Base-by-base conservation (phyloP, 805 yeast genomes). In the Henningerozyma blattae region DNA sequence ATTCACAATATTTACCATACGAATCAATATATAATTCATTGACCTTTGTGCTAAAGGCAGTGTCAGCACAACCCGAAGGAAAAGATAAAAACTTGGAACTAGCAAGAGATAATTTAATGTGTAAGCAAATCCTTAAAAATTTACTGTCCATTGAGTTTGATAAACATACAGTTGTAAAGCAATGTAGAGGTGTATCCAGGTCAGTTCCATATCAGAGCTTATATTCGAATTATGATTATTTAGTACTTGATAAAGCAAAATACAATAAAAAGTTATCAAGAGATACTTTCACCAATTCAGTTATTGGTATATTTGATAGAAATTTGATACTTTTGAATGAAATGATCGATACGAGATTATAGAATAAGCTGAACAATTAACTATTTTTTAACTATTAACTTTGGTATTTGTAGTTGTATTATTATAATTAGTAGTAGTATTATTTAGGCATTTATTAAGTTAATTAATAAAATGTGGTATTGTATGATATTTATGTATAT, bases 91-190 rank as follows among this genome's bases (percentile, higher is more conserved):
- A 32, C 15, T 18, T 25, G 18, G 30, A 32, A 4, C 22, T 39
- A 15, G 37, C 38, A 15, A 34, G 34, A 19, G 56, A 51, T 25
- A 45, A 45, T 24, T 33, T 39, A 13, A 28, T 32, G 7, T 50
- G 54, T 16, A 42, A 43, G 15, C 46, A 44, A 18, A 44, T 56
- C 7, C 18, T 54, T 18, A 52, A 51, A 30, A 56, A 54, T 34
- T 17, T 56, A 9, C 32, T 55, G 15, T 45, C 53, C 4, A 34
- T 49, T 30, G 56, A 53, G 30, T 52, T 37, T 34, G 47, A 51
- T 17, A 52, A 47, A 24, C 30, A 39, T 13, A 36, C 34, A 6
- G 29, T 40, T 26, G 35, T 44, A 3, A 30, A 37, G 5, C 34
- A 26, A 15, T 24, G n/a, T 24, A 24, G 14, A 24, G 27, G 27